Percentiles rank a stretch among this genome's conserved stretches.
phyloP scores from a whole-genome alignment of 352 stramenopile species.

The Pythium plurisporium region DNA sequence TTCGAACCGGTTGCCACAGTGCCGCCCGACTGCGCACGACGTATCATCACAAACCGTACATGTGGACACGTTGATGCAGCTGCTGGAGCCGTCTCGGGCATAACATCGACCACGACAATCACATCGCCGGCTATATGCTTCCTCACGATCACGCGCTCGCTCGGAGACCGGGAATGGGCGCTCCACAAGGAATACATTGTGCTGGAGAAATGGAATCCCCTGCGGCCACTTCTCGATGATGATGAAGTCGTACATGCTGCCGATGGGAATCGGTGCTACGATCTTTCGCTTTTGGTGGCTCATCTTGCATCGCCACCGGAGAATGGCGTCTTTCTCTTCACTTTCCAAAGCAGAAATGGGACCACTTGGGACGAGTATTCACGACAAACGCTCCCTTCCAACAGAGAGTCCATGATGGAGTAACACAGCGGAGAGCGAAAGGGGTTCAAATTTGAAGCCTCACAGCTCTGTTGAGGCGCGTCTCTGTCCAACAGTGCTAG shows the following conservation, averaged over 20 bases:
- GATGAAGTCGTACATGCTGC: neutral
- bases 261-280: neutral
- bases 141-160: neutral
- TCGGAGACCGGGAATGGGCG: neutral
- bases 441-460: too few relatives aligned
- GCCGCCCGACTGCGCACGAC: neutral
- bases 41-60: neutral
- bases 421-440: too few relatives aligned
- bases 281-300: too few relatives aligned
- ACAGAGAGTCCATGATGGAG: too few relatives aligned
- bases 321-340: too few relatives aligned
- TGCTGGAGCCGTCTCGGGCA: neutral
- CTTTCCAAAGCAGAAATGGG: too few relatives aligned
- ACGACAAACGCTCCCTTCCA: too few relatives aligned
- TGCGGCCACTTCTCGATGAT: neutral
- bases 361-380: too few relatives aligned
- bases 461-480: too few relatives aligned
- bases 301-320: too few relatives aligned
- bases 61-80: neutral
- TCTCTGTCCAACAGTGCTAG: too few relatives aligned
- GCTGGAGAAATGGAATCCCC: neutral
- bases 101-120: neutral
- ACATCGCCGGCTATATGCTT: neutral
- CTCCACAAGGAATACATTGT: neutral
- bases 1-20: neutral